These are phyloP conservation scores for Pythium pyrilobum DNA, from an alignment of 352 stramenopile genomes.

Conservation along the genomic window DNA sequence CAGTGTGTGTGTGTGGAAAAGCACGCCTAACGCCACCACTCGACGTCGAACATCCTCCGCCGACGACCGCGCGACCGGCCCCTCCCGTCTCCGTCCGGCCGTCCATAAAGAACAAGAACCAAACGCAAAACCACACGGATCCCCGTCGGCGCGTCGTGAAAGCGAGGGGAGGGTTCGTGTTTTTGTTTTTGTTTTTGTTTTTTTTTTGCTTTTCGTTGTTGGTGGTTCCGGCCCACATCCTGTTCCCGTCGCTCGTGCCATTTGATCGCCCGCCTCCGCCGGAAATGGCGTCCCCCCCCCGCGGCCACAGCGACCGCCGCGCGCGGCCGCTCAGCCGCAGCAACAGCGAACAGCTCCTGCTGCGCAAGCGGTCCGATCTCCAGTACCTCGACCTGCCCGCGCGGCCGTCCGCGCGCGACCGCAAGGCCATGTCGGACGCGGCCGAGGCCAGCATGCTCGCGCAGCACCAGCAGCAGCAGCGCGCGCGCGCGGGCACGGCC, in stretches of 20 bases:
- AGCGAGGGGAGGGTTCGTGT: too few species aligned
- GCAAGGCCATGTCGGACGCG: constrained; percentile 17
- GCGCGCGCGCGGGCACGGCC: constrained; percentile 1
- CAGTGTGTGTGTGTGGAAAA: too few species aligned
- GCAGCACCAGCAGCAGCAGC: constrained; percentile 5
- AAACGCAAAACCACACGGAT: too few species aligned
- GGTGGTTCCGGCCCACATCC: too few species aligned
- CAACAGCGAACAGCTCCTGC: constrained; percentile 18
- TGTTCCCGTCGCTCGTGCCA: too few species aligned
- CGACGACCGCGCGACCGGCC: constrained; percentile 8
- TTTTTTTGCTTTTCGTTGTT: too few species aligned
- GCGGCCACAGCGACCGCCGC: background rate
- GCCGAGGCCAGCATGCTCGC: constrained; percentile 6
- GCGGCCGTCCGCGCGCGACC: constrained; percentile 1
- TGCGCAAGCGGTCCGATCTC: constrained; percentile 15
- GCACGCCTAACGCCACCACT: too few species aligned
- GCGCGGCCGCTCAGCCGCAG: constrained; percentile 9
- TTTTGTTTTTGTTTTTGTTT: too few species aligned
- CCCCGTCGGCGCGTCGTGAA: too few species aligned
- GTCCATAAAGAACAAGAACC: too few species aligned
- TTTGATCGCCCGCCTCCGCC: too few species aligned
- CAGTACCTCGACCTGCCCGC: constrained; percentile 9
- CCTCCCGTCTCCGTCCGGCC: too few species aligned
- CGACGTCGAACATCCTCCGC: background rate
- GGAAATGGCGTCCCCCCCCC: constrained; percentile 9